phyloP scores from a whole-genome alignment of 1,284 basidiomycete genomes.

The Ustilago xerochloae region DNA sequence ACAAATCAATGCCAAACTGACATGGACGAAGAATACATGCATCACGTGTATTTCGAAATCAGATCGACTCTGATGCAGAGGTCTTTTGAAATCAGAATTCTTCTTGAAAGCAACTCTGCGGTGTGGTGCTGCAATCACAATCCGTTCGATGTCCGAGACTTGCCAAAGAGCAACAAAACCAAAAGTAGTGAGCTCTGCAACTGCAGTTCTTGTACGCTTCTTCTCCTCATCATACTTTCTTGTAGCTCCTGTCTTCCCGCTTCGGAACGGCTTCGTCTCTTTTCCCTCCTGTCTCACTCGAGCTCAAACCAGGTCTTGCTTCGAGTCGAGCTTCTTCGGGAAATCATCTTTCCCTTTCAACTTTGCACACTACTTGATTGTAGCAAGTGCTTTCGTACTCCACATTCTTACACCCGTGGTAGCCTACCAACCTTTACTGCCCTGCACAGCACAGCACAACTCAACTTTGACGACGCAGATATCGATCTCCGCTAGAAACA shows the following conservation, averaged over 20 bases:
- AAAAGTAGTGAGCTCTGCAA: no score
- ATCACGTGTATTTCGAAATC: background rate
- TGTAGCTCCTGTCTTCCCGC: background rate
- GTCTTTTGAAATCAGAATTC: no score
- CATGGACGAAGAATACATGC: background rate
- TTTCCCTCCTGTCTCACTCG: no score
- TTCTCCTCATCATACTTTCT: constrained; percentile 1
- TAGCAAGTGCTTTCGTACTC: background rate
- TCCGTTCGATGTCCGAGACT: background rate
- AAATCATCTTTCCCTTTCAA: no score
- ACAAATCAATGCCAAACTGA: background rate
- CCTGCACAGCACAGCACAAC: no score
- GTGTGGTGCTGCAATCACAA: background rate
- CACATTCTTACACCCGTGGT: background rate
- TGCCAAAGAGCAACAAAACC: no score
- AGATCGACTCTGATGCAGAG: no score
- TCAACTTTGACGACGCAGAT: no score
- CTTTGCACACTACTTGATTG: constrained; percentile 1
- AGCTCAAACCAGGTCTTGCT: no score
- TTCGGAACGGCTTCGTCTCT: background rate
- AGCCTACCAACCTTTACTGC: background rate
- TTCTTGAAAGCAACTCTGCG: background rate
- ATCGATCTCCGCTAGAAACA: no score
- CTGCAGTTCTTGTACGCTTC: background rate
- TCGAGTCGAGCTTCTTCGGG: no score